Percentiles rank a stretch among this genome's conserved stretches.
Evolutionary conservation across 2,329 filamentous ascomycete genomes (phyloP).

Genomic region (Monilinia fructicola): DNA sequence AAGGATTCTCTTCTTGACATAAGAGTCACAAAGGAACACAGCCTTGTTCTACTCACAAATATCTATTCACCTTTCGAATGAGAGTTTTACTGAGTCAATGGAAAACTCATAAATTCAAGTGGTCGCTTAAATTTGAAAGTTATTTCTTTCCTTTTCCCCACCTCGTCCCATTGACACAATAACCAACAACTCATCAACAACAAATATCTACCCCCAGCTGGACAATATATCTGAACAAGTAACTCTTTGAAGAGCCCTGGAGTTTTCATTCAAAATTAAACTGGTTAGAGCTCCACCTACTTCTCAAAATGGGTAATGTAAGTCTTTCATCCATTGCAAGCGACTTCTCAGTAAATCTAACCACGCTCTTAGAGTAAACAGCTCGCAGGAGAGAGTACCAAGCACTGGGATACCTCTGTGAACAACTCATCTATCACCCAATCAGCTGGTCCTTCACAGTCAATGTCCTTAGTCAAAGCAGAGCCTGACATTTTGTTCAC

Average conservation of each 20-base stretch:
- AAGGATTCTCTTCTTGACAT: background rate
- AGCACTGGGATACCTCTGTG: background rate
- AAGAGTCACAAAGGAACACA: background rate
- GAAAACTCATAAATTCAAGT: background rate
- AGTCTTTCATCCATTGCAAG: background rate
- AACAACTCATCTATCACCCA: too few relatives aligned
- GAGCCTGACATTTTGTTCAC: conserved; percentile 7
- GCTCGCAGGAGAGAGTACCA: background rate
- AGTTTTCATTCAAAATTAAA: background rate
- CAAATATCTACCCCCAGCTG: background rate
- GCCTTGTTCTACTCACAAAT: background rate
- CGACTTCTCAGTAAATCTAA: background rate
- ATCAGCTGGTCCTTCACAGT: background rate
- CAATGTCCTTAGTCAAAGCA: background rate
- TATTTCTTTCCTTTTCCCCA: background rate
- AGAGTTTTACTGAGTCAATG: background rate
- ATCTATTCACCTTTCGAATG: background rate
- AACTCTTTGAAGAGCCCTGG: background rate
- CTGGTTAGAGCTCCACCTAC: too few relatives aligned
- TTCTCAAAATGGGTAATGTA: background rate
- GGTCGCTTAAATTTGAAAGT: background rate
- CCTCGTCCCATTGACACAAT: background rate
- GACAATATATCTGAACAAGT: background rate
- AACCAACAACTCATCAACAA: background rate
- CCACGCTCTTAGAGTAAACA: background rate